These are phyloP conservation scores for Mollisiaceae sp. DNA, from an alignment of 2,329 filamentous ascomycete genomes.

Conservation along the genomic window DNA sequence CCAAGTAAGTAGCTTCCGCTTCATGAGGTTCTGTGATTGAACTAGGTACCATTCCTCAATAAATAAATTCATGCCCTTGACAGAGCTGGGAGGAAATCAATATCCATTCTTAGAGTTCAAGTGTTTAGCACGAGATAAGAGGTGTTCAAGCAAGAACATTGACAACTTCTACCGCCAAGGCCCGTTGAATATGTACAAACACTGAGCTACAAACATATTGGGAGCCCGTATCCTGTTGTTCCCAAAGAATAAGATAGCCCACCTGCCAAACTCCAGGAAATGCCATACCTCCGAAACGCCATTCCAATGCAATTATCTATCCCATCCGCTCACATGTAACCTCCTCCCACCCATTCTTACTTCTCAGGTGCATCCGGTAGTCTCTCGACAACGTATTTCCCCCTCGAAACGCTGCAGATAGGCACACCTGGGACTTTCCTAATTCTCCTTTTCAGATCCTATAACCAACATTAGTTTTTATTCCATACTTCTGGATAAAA, in stretches of 20 bases:
- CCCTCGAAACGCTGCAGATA: constrained; percentile 79
- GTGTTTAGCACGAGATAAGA: neutral
- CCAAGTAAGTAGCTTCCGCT: too few relatives aligned
- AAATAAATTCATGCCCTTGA: neutral
- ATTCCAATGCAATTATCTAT: neutral
- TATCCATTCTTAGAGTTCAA: neutral
- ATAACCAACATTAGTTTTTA: too few relatives aligned
- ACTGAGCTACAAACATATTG: neutral
- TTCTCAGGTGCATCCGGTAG: constrained; percentile 80
- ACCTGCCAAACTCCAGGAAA: constrained; percentile 11
- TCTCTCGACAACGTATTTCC: constrained; percentile 94
- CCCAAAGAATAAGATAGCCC: constrained; percentile 4
- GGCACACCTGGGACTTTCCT: constrained; percentile 74
- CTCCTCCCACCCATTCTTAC: constrained; percentile 24
- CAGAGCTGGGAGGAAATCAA: neutral
- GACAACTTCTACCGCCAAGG: neutral
- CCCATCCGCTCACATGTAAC: neutral
- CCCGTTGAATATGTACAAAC: neutral
- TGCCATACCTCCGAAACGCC: neutral
- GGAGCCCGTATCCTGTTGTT: neutral
- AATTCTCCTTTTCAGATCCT: constrained; percentile 77
- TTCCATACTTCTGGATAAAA: too few relatives aligned
- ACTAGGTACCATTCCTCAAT: too few relatives aligned
- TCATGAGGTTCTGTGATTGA: too few relatives aligned
- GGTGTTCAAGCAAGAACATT: neutral